phyloP scores from a whole-genome alignment of 164 flowering plant genomes.

The Saururus chinensis region DNA sequence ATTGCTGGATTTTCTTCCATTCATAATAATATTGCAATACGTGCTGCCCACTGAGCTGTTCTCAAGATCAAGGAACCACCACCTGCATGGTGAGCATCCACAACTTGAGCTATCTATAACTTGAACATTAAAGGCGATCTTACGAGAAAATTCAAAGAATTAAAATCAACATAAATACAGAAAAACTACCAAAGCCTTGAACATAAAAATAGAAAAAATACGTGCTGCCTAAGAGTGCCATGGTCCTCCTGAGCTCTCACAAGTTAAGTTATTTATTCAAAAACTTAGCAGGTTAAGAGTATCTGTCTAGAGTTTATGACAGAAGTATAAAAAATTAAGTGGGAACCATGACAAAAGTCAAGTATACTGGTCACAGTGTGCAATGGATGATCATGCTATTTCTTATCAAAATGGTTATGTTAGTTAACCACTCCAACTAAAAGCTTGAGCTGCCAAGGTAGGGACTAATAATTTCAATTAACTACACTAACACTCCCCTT shows the following conservation, averaged over 20 bases:
- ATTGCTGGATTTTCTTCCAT: conserved; percentile 40
- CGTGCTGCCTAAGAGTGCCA: neutral
- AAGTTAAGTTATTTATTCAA: neutral
- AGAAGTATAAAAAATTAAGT: too few species aligned
- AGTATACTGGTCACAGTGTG: too few species aligned
- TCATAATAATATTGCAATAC: conserved; percentile 40
- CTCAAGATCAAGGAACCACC: conserved; percentile 47
- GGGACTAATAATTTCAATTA: too few species aligned
- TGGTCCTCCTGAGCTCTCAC: neutral
- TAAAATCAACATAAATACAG: neutral
- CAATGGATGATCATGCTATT: too few species aligned
- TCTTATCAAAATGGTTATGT: too few species aligned
- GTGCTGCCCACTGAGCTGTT: conserved; percentile 31
- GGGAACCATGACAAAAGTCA: too few species aligned
- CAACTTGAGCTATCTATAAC: neutral
- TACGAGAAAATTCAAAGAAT: neutral
- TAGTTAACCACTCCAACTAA: too few species aligned
- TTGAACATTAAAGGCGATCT: neutral
- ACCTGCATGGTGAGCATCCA: conserved; percentile 27
- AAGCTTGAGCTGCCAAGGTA: too few species aligned
- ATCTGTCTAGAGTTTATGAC: too few species aligned
- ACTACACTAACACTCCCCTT: too few species aligned
- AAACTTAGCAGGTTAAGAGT: too few species aligned
- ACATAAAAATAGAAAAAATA: neutral
- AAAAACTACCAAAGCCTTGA: neutral